Conservation (phyloP, 2,329 filamentous ascomycete species). For the Fusarium brevicatenulatum region DNA sequence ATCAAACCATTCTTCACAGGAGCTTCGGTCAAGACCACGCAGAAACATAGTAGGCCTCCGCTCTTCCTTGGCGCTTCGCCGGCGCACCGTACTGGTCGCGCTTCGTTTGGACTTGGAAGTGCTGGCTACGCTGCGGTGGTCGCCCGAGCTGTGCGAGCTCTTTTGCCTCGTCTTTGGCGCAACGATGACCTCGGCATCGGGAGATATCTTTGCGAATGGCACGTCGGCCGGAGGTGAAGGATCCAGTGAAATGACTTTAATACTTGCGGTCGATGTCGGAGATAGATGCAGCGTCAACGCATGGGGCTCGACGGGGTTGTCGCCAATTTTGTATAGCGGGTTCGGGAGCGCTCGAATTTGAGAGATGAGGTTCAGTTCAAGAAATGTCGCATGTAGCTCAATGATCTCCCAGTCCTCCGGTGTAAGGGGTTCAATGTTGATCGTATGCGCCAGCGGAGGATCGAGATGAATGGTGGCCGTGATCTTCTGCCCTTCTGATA, state of each 20-base stretch:
- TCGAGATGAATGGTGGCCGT: constrained; percentile 81
- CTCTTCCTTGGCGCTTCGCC: constrained; percentile 68
- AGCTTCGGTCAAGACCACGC: constrained; percentile 76
- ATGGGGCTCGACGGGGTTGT: constrained; percentile 69
- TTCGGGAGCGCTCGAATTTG: constrained; percentile 96
- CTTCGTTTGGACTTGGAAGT: constrained; percentile 82
- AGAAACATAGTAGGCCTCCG: constrained; percentile 78
- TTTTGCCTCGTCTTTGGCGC: constrained; percentile 90
- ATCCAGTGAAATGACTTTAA: constrained; percentile 84
- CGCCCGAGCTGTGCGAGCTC: constrained; percentile 70
- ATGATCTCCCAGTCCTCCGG: constrained; percentile 99
- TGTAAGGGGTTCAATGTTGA: constrained; percentile 96
- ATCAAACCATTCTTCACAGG: constrained; percentile 82
- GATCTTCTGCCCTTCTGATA: constrained; percentile 85
- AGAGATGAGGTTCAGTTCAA: constrained; percentile 91
- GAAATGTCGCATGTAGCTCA: constrained; percentile 93
- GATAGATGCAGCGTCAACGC: constrained; percentile 92
- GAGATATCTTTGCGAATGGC: constrained; percentile 90
- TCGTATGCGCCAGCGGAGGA: constrained; percentile 88
- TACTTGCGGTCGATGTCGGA: constrained; percentile 93
- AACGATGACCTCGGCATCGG: constrained; percentile 96
- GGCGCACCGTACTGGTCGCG: constrained; percentile 77
- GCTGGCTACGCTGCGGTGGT: constrained; percentile 82
- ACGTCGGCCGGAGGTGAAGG: constrained; percentile 74
- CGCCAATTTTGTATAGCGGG: constrained; percentile 69